These are phyloP conservation scores for Pyricularia grisea DNA, from an alignment of 2,329 filamentous ascomycete species.

Conservation along the genomic window DNA sequence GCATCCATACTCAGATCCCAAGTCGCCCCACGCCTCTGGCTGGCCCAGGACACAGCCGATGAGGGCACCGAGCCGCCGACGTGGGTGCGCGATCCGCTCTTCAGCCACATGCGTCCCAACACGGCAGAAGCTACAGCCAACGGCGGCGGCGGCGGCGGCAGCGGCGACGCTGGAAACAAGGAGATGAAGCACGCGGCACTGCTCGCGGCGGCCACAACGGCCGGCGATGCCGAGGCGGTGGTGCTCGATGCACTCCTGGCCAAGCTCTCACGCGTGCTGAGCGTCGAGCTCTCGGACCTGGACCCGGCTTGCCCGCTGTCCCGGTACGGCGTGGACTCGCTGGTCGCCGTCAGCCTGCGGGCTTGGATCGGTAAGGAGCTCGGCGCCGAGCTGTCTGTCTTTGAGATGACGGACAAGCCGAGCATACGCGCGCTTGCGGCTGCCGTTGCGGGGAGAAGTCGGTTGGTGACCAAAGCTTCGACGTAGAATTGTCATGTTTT, in stretches of 20 bases:
- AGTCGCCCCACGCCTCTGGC: slow-evolving; percentile 5
- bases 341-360: slow-evolving; percentile 16
- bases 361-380: slow-evolving; percentile 16
- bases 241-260: slow-evolving; percentile 15
- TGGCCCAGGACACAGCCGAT: slow-evolving; percentile 3
- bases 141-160: too few species aligned
- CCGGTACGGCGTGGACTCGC: slow-evolving; percentile 17
- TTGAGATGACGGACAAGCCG: slow-evolving; percentile 15
- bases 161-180: not conserved
- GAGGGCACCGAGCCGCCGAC: slow-evolving; percentile 1
- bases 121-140: not conserved
- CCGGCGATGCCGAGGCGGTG: not conserved
- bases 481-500: not conserved
- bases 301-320: slow-evolving; percentile 13
- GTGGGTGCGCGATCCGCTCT: slow-evolving; percentile 4
- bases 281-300: slow-evolving; percentile 13
- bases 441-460: slow-evolving; percentile 14
- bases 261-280: slow-evolving; percentile 15
- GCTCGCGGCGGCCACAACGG: not conserved
- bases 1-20: not conserved
- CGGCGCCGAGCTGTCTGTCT: slow-evolving; percentile 15
- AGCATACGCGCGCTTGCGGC: slow-evolving; percentile 15
- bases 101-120: slow-evolving; percentile 1
- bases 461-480: not conserved
- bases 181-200: not conserved